Percentiles rank a stretch among this genome's conserved stretches.
Evolutionary conservation across 306 rosid species (phyloP).

Genomic region (Leucaena leucocephala): DNA sequence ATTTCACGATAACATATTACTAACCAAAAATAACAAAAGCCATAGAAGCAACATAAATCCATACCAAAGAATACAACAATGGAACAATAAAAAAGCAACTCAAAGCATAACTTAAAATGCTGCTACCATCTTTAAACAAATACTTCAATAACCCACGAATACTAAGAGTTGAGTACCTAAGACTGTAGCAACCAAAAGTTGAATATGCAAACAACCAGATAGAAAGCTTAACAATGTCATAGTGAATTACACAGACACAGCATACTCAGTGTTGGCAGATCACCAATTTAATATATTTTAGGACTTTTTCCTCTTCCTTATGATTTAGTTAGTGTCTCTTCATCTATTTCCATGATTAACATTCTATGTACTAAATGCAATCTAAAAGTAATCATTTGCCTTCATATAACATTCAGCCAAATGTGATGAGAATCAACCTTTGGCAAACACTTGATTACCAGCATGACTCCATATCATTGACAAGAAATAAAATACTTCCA

Average conservation of each 20-base stretch:
- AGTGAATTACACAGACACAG: not conserved
- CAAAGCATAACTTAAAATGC: not conserved
- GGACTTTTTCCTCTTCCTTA: not conserved
- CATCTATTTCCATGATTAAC: not conserved
- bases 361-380: not conserved
- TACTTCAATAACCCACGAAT: not conserved
- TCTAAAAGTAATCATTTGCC: not conserved
- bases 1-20: not conserved
- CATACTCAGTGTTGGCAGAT: not conserved
- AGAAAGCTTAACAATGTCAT: not conserved
- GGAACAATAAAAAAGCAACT: not conserved
- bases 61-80: conserved; percentile 10
- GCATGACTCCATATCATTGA: not conserved
- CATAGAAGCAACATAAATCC: not conserved
- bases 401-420: not conserved
- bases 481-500: not conserved
- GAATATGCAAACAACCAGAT: not conserved
- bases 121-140: no score
- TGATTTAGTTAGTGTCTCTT: not conserved
- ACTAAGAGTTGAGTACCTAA: conserved; percentile 5
- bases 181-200: conserved; percentile 9
- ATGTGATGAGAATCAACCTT: not conserved
- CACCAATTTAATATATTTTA: not conserved
- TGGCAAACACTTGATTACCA: not conserved
- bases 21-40: conserved; percentile 3